Conservation (phyloP, 2,329 filamentous ascomycete species). For the Colletotrichum agaves region DNA sequence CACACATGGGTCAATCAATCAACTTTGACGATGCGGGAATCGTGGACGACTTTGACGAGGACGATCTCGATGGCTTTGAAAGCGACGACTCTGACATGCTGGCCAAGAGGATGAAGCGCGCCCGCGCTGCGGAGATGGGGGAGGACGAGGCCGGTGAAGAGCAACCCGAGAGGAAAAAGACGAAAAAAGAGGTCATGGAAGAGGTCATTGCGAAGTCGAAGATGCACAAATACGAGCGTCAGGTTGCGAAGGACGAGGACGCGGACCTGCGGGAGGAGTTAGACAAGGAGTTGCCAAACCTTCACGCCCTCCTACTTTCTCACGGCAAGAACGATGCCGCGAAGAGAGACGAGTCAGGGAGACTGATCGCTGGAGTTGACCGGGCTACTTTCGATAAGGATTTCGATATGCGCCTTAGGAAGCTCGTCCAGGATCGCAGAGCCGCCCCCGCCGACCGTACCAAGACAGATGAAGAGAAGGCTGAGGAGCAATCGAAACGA, state of each 20-base stretch:
- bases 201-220: conserved; percentile 99
- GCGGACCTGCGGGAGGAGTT: conserved; percentile 86
- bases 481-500: conserved; percentile 78
- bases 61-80: conserved; percentile 73
- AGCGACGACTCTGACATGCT: conserved; percentile 66
- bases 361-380: conserved; percentile 63
- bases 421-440: conserved; percentile 85
- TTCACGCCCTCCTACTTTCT: conserved; percentile 77
- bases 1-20: conserved; percentile 84
- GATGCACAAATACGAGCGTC: conserved; percentile 91
- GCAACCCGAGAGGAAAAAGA: conserved; percentile 86
- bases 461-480: conserved; percentile 90
- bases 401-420: conserved; percentile 85
- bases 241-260: conserved; percentile 92
- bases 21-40: conserved; percentile 59
- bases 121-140: conserved; percentile 58
- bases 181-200: conserved; percentile 97
- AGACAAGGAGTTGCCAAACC: conserved; percentile 82
- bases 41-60: conserved; percentile 82
- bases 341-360: conserved; percentile 40
- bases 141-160: conserved; percentile 59
- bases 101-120: conserved; percentile 65
- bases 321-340: conserved; percentile 49
- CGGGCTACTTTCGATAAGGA: conserved; percentile 81
- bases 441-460: conserved; percentile 88